Evolutionary conservation across 306 rosid genomes (phyloP).

Genomic region (Prunus kanzakura): DNA sequence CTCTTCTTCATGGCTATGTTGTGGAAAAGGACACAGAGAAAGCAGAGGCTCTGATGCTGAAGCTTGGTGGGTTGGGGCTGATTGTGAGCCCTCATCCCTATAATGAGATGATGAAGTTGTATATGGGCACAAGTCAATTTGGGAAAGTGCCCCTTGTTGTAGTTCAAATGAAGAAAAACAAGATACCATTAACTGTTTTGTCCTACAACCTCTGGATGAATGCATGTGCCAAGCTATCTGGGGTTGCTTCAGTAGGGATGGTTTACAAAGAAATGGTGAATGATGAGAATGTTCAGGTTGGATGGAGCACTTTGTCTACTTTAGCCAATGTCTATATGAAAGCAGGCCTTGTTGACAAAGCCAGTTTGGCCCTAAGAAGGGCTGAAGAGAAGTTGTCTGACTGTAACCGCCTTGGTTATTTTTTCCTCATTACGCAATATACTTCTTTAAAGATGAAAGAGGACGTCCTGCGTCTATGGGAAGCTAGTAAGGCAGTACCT

Average conservation of each 20-base stretch:
- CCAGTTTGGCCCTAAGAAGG: constrained; percentile 41
- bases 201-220: constrained; percentile 89
- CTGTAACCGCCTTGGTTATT: constrained; percentile 62
- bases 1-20: constrained; percentile 59
- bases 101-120: constrained; percentile 92
- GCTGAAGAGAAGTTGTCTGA: constrained; percentile 68
- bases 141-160: constrained; percentile 67
- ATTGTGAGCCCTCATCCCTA: constrained; percentile 54
- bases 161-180: constrained; percentile 62
- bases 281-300: constrained; percentile 59
- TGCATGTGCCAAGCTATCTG: constrained; percentile 47
- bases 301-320: constrained; percentile 87
- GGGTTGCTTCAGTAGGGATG: constrained; percentile 48
- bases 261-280: constrained; percentile 59
- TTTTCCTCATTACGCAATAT: constrained; percentile 70
- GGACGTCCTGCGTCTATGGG: constrained; percentile 69
- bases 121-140: constrained; percentile 52
- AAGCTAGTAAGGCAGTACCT: constrained; percentile 53
- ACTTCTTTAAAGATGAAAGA: constrained; percentile 57
- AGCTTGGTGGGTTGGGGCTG: constrained; percentile 63
- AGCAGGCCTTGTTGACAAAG: constrained; percentile 54
- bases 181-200: constrained; percentile 52
- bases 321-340: constrained; percentile 59
- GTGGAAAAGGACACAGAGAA: constrained; percentile 42
- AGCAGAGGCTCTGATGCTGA: constrained; percentile 71